These are phyloP conservation scores for Biscogniauxia marginata DNA, from an alignment of 2,329 filamentous ascomycete species.

Conservation along the genomic window DNA sequence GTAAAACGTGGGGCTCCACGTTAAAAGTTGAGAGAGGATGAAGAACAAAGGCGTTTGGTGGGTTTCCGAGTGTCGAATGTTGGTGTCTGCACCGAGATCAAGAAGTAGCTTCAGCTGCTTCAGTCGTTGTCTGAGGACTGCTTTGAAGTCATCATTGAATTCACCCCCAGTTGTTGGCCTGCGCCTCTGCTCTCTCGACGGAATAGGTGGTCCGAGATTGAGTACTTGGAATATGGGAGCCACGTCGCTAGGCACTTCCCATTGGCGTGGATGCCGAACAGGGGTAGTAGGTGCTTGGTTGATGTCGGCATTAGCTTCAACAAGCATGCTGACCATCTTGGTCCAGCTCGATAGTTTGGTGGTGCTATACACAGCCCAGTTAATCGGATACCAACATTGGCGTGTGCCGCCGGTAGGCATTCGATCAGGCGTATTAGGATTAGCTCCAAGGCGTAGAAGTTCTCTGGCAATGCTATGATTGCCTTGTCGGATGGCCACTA, in stretches of 20 bases:
- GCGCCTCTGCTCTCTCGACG: not conserved
- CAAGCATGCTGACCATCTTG: not conserved
- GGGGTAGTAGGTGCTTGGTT: not conserved
- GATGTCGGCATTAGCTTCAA: not conserved
- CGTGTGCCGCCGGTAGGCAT: not conserved
- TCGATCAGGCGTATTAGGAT: not conserved
- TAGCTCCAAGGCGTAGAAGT: not conserved
- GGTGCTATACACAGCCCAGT: not conserved
- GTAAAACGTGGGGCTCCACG: not conserved
- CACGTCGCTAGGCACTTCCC: not conserved
- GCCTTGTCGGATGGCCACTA: not conserved
- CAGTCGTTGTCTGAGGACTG: not conserved
- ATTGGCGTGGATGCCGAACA: not conserved
- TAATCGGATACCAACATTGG: not conserved
- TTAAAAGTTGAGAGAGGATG: not conserved
- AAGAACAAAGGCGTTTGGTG: not conserved
- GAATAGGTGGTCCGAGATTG: not conserved
- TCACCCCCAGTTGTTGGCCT: not conserved
- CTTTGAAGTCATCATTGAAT: not conserved
- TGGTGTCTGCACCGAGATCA: not conserved
- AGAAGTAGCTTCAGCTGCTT: not conserved
- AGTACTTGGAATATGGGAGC: not conserved
- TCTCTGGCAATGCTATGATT: not conserved
- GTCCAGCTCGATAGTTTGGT: not conserved
- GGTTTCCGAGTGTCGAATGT: not conserved